These are phyloP conservation scores for Phytophthora tubulina DNA, from an alignment of 352 stramenopile species.

Conservation along the genomic window DNA sequence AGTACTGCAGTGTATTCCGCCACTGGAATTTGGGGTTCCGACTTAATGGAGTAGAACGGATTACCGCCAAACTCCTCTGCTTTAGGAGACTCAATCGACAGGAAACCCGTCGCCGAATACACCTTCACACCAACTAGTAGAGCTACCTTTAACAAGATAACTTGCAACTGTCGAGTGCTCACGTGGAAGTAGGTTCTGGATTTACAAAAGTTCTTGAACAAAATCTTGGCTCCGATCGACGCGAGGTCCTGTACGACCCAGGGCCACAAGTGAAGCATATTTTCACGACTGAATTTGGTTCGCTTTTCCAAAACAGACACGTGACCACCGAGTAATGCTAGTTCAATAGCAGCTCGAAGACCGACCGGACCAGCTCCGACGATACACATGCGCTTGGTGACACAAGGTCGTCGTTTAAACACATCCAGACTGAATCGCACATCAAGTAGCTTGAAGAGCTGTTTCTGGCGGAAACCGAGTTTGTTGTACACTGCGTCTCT, in stretches of 20 bases:
- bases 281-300: constrained; percentile 76
- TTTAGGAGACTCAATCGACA: constrained; percentile 43
- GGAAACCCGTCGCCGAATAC: constrained; percentile 59
- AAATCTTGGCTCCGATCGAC: constrained; percentile 71
- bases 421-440: constrained; percentile 51
- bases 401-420: constrained; percentile 52
- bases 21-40: constrained; percentile 71
- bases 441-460: constrained; percentile 73
- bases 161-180: constrained; percentile 80
- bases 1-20: constrained; percentile 71
- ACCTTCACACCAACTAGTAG: constrained; percentile 72
- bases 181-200: constrained; percentile 86
- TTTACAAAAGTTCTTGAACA: constrained; percentile 76
- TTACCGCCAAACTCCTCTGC: constrained; percentile 39
- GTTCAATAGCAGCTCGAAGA: constrained; percentile 69
- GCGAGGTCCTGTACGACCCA: constrained; percentile 86
- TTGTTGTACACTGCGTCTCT: constrained; percentile 54
- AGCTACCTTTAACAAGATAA: constrained; percentile 80
- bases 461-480: constrained; percentile 69
- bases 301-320: constrained; percentile 83
- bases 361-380: constrained; percentile 75
- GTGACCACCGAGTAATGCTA: constrained; percentile 67
- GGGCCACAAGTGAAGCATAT: constrained; percentile 83
- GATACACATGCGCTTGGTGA: constrained; percentile 66
- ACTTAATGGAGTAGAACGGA: constrained; percentile 66